These are phyloP conservation scores for Cytospora chrysosperma DNA, from an alignment of 2,329 filamentous ascomycete genomes.

Conservation along the genomic window DNA sequence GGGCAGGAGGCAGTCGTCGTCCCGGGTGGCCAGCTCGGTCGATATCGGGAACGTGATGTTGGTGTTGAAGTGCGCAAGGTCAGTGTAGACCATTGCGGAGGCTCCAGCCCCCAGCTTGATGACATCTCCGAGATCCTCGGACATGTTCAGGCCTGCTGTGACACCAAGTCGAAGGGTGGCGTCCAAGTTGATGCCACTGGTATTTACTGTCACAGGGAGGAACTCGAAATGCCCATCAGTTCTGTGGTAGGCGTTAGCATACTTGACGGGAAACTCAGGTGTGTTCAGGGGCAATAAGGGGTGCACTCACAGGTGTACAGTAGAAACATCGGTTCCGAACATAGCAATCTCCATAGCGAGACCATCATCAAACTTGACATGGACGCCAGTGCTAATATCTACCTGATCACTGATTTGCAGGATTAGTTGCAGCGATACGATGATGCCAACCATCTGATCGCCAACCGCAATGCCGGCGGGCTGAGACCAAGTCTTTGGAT, in stretches of 20 bases:
- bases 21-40: conserved; percentile 24
- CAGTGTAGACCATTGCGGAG: conserved; percentile 40
- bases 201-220: conserved; percentile 51
- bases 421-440: conserved; percentile 53
- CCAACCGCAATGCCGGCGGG: conserved; percentile 42
- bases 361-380: conserved; percentile 53
- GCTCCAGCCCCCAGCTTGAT: conserved; percentile 35
- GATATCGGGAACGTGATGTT: conserved; percentile 43
- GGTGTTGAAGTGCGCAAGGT: conserved; percentile 54
- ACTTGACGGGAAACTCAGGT: neutral
- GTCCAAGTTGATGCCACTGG: conserved; percentile 41
- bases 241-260: conserved; percentile 31
- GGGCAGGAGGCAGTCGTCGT: conserved; percentile 42
- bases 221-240: conserved; percentile 56
- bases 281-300: neutral
- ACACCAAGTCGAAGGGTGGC: conserved; percentile 49
- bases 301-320: conserved; percentile 47
- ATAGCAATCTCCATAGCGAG: conserved; percentile 48
- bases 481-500: conserved; percentile 40
- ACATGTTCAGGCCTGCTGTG: conserved; percentile 41
- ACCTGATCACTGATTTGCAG: conserved; percentile 46
- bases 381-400: conserved; percentile 53
- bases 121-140: conserved; percentile 26
- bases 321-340: conserved; percentile 49
- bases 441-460: conserved; percentile 44